Evolutionary conservation across 352 stramenopile species (phyloP).

Genomic region (Phytophthora tentaculata): DNA sequence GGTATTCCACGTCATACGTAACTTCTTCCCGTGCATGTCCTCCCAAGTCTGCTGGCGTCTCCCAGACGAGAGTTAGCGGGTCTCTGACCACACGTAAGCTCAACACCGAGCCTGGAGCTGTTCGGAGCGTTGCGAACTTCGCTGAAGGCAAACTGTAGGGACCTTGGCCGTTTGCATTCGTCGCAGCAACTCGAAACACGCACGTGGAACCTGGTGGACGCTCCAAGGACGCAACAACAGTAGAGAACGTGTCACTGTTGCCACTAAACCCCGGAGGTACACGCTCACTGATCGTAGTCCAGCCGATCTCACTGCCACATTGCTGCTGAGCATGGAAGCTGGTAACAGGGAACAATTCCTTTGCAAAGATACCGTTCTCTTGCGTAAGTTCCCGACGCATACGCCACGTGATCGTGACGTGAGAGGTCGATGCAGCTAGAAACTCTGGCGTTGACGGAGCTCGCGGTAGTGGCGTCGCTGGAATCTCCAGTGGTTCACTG

Average conservation of each 20-base stretch:
- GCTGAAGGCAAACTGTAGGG: constrained; percentile 56
- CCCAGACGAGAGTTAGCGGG: constrained; percentile 48
- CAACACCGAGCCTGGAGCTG: constrained; percentile 28
- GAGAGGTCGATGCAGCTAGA: constrained; percentile 35
- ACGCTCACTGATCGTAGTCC: constrained; percentile 42
- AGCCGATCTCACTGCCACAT: constrained; percentile 55
- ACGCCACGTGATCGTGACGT: constrained; percentile 56
- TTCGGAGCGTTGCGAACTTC: constrained; percentile 35
- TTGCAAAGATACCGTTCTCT: constrained; percentile 17
- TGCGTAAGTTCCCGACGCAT: constrained; percentile 31
- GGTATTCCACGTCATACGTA: constrained; percentile 60
- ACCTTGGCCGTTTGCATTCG: constrained; percentile 57
- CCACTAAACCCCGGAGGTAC: constrained; percentile 36
- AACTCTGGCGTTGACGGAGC: constrained; percentile 52
- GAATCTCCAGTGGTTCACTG: constrained; percentile 43
- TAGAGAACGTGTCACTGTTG: constrained; percentile 27
- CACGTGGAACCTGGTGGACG: constrained; percentile 53
- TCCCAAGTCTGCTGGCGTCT: constrained; percentile 33
- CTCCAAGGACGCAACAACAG: constrained; percentile 36
- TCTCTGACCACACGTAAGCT: constrained; percentile 33
- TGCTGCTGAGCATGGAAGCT: constrained; percentile 58
- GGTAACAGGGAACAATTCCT: constrained; percentile 46
- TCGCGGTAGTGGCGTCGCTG: constrained; percentile 44
- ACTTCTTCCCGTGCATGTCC: constrained; percentile 16
- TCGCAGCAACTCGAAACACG: constrained; percentile 57